Percentiles rank a stretch among this genome's conserved stretches.
Evolutionary conservation across 768 basidiomycete genomes (phyloP).

Genomic region (Dentipellis sp.): DNA sequence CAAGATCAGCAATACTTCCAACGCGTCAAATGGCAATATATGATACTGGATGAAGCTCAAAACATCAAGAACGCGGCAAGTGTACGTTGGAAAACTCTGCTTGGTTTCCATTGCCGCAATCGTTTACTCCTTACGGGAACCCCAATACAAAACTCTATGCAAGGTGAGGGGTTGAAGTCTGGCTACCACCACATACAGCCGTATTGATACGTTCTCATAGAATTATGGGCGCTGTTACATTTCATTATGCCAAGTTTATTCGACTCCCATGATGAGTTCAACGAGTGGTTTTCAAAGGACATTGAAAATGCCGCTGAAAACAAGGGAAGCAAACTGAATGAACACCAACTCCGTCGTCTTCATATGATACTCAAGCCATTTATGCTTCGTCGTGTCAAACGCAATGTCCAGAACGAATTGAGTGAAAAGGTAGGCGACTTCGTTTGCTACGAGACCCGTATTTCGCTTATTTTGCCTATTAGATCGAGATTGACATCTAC

Average conservation of each 20-base stretch:
- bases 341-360: slow-evolving; percentile 86
- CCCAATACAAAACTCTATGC: slow-evolving; percentile 99
- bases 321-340: slow-evolving; percentile 85
- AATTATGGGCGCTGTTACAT: slow-evolving; percentile 96
- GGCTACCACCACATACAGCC: background rate
- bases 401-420: slow-evolving; percentile 98
- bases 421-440: slow-evolving; percentile 77
- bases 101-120: slow-evolving; percentile 94
- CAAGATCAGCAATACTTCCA: slow-evolving; percentile 98
- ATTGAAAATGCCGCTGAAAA: slow-evolving; percentile 94
- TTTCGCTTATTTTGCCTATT: background rate
- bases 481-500: slow-evolving; percentile 96
- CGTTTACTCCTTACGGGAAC: slow-evolving; percentile 92
- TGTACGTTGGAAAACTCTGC: slow-evolving; percentile 93
- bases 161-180: slow-evolving; percentile 45
- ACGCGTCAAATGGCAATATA: slow-evolving; percentile 98
- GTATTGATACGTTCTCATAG: slow-evolving; percentile 29
- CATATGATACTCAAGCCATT: slow-evolving; percentile 99
- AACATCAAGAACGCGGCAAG: slow-evolving; percentile 98
- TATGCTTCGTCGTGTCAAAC: slow-evolving; percentile 95
- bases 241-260: slow-evolving; percentile 99
- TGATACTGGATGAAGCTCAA: slow-evolving; percentile 99
- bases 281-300: slow-evolving; percentile 99
- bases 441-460: background rate
- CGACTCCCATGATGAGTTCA: slow-evolving; percentile 98